Percentiles rank a stretch among this genome's conserved stretches.
These are phyloP conservation scores for Blastomyces silverae DNA, from an alignment of 2,329 filamentous ascomycete genomes.

Conservation along the genomic window DNA sequence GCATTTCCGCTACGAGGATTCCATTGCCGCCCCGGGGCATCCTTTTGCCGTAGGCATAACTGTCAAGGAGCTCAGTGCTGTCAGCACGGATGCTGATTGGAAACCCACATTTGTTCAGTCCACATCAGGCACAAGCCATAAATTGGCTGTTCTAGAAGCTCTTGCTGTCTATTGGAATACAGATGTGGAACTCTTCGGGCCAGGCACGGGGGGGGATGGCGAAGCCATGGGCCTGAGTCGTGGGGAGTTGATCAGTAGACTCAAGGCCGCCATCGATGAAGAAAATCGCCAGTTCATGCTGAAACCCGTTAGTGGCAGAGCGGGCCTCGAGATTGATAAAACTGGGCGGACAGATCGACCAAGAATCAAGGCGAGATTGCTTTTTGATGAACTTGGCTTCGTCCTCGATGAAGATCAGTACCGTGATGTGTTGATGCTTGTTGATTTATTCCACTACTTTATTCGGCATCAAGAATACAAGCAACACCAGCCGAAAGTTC, in stretches of 20 bases:
- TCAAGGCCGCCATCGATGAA: conserved; percentile 73
- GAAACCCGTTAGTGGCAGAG: conserved; percentile 89
- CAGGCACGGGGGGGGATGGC: conserved; percentile 57
- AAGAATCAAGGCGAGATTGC: conserved; percentile 79
- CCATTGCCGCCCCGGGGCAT: conserved; percentile 87
- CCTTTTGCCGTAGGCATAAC: conserved; percentile 91
- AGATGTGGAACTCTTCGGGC: conserved; percentile 74
- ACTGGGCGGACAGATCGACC: conserved; percentile 70
- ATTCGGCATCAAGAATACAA: conserved; percentile 97
- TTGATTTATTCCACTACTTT: conserved; percentile 98
- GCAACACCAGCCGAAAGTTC: conserved; percentile 75
- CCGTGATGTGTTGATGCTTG: conserved; percentile 93
- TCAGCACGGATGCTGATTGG: conserved; percentile 94
- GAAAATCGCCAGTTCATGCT: conserved; percentile 88
- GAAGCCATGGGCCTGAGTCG: conserved; percentile 58
- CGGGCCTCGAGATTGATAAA: conserved; percentile 92
- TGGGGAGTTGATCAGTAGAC: conserved; percentile 66
- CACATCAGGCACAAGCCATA: conserved; percentile 75
- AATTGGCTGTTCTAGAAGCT: conserved; percentile 82
- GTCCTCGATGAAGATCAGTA: conserved; percentile 98
- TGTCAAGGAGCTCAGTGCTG: conserved; percentile 90
- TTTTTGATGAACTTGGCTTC: conserved; percentile 96
- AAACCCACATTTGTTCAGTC: conserved; percentile 93
- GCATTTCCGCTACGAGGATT: conserved; percentile 95
- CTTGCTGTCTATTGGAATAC: conserved; percentile 98